Evolutionary conservation across 306 rosid species (phyloP).

Genomic region (Acacia crassicarpa): DNA sequence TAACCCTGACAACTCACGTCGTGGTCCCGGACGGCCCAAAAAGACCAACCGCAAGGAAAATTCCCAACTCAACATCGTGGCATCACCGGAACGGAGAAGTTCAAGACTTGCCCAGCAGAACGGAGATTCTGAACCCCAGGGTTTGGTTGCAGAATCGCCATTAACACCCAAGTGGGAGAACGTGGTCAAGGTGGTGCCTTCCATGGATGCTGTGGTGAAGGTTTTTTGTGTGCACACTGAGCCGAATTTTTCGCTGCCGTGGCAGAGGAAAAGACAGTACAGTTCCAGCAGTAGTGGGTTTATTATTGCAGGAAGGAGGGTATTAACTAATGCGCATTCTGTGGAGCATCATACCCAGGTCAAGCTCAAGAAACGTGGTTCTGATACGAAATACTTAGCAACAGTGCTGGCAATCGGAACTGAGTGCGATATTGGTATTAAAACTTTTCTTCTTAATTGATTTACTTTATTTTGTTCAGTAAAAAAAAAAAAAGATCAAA

Average conservation of each 20-base stretch:
- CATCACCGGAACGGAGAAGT: constrained; percentile 45
- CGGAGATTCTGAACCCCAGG: constrained; percentile 35
- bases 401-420: constrained; percentile 82
- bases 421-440: constrained; percentile 51
- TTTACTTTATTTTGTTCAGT: background rate
- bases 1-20: constrained; percentile 31
- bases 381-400: constrained; percentile 81
- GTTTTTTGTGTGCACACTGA: constrained; percentile 81
- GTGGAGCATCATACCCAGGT: constrained; percentile 91
- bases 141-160: constrained; percentile 27
- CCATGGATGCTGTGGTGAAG: constrained; percentile 82
- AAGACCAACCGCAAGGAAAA: constrained; percentile 36
- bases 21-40: constrained; percentile 47
- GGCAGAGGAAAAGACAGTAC: constrained; percentile 90
- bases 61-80: constrained; percentile 10
- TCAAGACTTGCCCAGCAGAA: constrained; percentile 48
- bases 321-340: constrained; percentile 82
- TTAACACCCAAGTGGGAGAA: constrained; percentile 41
- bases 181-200: constrained; percentile 55
- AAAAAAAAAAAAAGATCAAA: background rate
- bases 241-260: constrained; percentile 84
- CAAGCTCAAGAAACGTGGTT: constrained; percentile 89
- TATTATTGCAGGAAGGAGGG: constrained; percentile 65
- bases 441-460: background rate
- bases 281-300: constrained; percentile 90